phyloP scores from a whole-genome alignment of 2,329 filamentous ascomycete genomes.

The Colletotrichum sojae region DNA sequence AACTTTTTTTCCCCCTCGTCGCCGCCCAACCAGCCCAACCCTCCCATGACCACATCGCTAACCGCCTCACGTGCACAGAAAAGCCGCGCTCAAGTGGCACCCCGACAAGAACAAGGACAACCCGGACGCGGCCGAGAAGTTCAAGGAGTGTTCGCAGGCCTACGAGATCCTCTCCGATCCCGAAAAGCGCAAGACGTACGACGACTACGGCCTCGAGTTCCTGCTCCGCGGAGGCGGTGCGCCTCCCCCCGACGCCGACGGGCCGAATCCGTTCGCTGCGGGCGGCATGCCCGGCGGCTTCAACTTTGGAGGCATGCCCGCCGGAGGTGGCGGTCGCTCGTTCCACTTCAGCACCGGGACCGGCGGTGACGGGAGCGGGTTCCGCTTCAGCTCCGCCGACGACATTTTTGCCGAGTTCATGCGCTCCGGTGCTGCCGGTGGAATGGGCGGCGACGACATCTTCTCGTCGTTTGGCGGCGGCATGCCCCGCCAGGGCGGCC shows the following conservation, averaged over 20 bases:
- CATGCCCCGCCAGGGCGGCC: slow-evolving; percentile 52
- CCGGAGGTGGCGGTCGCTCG: slow-evolving; percentile 63
- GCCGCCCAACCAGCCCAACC: slow-evolving; percentile 29
- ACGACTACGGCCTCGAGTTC: slow-evolving; percentile 95
- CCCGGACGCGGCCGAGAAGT: slow-evolving; percentile 87
- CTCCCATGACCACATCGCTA: slow-evolving; percentile 46
- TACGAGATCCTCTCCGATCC: slow-evolving; percentile 98
- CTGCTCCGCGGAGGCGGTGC: slow-evolving; percentile 83
- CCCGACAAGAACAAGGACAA: slow-evolving; percentile 99
- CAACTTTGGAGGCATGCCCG: slow-evolving; percentile 60
- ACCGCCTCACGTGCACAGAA: slow-evolving; percentile 66
- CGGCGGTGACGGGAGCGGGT: slow-evolving; percentile 71
- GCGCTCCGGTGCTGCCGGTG: slow-evolving; percentile 66
- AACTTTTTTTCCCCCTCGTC: slow-evolving; percentile 10
- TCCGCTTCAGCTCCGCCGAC: slow-evolving; percentile 86
- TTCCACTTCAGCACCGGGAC: slow-evolving; percentile 77
- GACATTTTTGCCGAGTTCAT: slow-evolving; percentile 90
- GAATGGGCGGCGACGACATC: slow-evolving; percentile 65
- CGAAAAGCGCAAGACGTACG: slow-evolving; percentile 96
- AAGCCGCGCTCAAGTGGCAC: slow-evolving; percentile 91
- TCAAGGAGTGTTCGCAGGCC: slow-evolving; percentile 97
- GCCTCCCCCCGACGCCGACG: slow-evolving; percentile 73
- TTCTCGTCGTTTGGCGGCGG: slow-evolving; percentile 66
- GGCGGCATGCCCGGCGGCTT: slow-evolving; percentile 68
- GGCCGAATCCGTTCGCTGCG: slow-evolving; percentile 73